Evolutionary conservation across 2,329 filamentous ascomycete species (phyloP), one percentile per base, ranked within the genome.

Genomic region (Bipolaris cookei): DNA sequence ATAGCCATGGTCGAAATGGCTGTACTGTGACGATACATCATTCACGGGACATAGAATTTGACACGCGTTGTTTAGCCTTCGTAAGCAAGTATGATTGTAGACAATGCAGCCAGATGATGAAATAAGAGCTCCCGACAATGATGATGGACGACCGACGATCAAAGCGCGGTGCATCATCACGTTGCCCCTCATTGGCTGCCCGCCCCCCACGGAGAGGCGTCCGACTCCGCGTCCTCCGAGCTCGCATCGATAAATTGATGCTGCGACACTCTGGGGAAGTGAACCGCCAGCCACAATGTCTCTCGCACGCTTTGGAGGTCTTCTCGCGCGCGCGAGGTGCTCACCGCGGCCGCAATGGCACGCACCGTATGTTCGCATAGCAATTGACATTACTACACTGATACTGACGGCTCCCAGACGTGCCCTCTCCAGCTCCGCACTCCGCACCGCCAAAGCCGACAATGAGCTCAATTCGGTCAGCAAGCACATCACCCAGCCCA

Each of bases 401-500:
- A 35, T 48, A 55, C 66, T 72, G 62, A 73, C 57, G 47, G 7
- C n/a, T 13, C 18, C 20, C 61, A 76, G 73, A 59, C 71, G 71
- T 64, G 67, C 71, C 35, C 71, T 76, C 58, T 75, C 74, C 35
- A 72, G 66, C 67, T 72, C 69, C 50, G 57, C 71, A 41, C 49
- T 65, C 48, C 73, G 69, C 63, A 56, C 59, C 56, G 62, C 67
- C 51, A 71, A 65, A 63, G 65, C 69, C 44, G 75, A 77, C 56
- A 62, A 69, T 64, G 74, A 74, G 55, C 70, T 78, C 63, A 99
- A 99, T 84, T 91, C 87, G 77, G 83, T 94, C 75, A 97, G 93
- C 59, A 82, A 87, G 60, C 78, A 83, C 75, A 94, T 99, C 81
- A 99, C 95, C 23, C 93, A 98, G 80, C 94, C 93, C 75, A 98